Evolutionary conservation across 345 rosid species (phyloP).

Genomic region (Rhizophora mangle): DNA sequence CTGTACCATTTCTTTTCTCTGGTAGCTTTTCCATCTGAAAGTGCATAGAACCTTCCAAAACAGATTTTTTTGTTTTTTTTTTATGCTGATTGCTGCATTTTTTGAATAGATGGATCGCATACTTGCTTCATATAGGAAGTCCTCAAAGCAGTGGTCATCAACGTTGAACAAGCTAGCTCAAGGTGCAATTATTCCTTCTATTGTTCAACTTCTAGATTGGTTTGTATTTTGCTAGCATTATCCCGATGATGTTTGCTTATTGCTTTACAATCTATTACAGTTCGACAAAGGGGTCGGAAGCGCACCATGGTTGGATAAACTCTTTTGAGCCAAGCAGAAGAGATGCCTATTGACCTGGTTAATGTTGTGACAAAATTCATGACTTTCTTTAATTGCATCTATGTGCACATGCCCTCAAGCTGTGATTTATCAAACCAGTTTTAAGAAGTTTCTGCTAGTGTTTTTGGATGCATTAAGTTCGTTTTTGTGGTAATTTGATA

Average conservation of each 20-base stretch:
- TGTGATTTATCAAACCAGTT: neutral
- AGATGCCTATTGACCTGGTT: neutral
- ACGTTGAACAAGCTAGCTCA: conserved; percentile 91
- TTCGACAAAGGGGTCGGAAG: conserved; percentile 90
- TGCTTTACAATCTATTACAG: conserved; percentile 35
- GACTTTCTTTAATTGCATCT: neutral
- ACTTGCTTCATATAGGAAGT: conserved; percentile 72
- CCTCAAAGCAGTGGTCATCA: conserved; percentile 97
- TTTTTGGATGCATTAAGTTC: neutral
- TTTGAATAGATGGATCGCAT: conserved; percentile 70
- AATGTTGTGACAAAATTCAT: neutral
- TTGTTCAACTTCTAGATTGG: neutral
- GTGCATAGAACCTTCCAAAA: neutral
- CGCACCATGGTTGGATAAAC: conserved; percentile 91
- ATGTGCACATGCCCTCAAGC: neutral
- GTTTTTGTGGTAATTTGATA: neutral
- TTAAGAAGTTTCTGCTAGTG: neutral
- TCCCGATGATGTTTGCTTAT: conserved; percentile 8
- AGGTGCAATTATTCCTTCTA: conserved; percentile 40
- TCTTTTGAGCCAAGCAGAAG: neutral
- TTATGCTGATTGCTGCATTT: neutral
- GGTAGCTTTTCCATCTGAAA: neutral
- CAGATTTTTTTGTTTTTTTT: neutral
- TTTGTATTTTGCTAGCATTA: neutral
- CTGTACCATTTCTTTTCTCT: neutral